A percentile compares a stretch with the other conserved stretches of the same genome.
Evolutionary conservation across 345 rosid genomes (phyloP).

Genomic region (Citrus unshiu): DNA sequence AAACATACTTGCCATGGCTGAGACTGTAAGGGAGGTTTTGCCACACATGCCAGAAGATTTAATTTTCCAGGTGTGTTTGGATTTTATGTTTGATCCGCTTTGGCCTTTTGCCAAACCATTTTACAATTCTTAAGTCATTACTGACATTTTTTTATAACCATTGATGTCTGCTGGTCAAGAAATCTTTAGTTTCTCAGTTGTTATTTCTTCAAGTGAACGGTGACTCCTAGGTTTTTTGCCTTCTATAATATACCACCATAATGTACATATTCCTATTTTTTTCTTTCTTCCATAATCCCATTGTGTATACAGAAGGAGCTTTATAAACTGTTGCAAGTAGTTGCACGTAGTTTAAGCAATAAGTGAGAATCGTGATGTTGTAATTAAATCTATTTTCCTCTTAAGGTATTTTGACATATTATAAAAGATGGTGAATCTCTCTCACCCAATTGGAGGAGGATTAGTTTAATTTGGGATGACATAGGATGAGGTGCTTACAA

Average conservation of each 20-base stretch:
- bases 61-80: slow-evolving; percentile 68
- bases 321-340: neutral
- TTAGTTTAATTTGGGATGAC: neutral
- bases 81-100: neutral
- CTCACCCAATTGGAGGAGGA: neutral
- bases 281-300: neutral
- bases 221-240: neutral
- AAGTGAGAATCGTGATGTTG: neutral
- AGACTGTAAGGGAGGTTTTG: slow-evolving; percentile 88
- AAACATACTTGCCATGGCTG: slow-evolving; percentile 89
- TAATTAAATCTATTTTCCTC: too few relatives aligned
- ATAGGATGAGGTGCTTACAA: too few relatives aligned
- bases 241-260: neutral
- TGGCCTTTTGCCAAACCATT: neutral
- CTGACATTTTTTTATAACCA: neutral
- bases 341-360: neutral
- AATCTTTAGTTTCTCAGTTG: neutral
- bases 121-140: neutral
- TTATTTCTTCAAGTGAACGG: neutral
- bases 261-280: neutral
- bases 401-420: too few relatives aligned
- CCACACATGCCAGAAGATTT: slow-evolving; percentile 92
- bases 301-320: neutral
- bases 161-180: neutral
- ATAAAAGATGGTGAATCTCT: too few relatives aligned